phyloP scores from a whole-genome alignment of 2,329 filamentous ascomycete genomes.

The Elsinoe perseae region DNA sequence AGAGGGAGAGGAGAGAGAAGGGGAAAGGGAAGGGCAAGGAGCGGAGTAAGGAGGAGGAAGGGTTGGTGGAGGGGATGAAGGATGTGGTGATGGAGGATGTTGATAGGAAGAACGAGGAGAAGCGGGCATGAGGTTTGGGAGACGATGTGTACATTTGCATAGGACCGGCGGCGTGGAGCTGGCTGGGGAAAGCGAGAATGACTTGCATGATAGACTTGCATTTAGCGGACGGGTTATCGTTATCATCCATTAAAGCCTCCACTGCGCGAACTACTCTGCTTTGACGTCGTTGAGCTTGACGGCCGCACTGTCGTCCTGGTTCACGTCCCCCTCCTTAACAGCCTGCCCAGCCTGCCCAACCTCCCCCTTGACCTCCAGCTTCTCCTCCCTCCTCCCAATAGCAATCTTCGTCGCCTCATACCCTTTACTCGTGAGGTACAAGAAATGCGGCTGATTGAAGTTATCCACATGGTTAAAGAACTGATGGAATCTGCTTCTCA shows the following conservation, averaged over 20 bases:
- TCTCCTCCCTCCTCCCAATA: not conserved
- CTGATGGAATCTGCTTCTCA: constrained; percentile 33
- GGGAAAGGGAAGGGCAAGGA: not conserved
- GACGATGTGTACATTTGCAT: not conserved
- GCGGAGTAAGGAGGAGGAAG: not conserved
- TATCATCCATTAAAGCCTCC: not conserved
- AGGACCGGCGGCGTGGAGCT: not conserved
- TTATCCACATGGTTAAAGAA: constrained; percentile 47
- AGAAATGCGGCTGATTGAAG: constrained; percentile 42
- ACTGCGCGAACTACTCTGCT: not conserved
- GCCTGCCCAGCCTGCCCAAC: not conserved
- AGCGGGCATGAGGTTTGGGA: not conserved
- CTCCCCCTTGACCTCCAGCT: not conserved
- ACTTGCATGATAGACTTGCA: constrained; percentile 4
- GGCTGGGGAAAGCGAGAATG: not conserved
- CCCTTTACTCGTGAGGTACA: constrained; percentile 44
- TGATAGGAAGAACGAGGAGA: not conserved
- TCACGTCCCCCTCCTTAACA: constrained; percentile 2
- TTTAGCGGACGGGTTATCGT: not conserved
- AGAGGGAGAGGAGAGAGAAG: not conserved
- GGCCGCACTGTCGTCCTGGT: not conserved
- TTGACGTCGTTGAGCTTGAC: not conserved
- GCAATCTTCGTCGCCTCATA: constrained; percentile 35
- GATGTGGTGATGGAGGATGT: constrained; percentile 12
- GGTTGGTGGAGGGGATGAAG: constrained; percentile 1